Conservation (phyloP, 768 basidiomycete species). For the Collybia sordida region DNA sequence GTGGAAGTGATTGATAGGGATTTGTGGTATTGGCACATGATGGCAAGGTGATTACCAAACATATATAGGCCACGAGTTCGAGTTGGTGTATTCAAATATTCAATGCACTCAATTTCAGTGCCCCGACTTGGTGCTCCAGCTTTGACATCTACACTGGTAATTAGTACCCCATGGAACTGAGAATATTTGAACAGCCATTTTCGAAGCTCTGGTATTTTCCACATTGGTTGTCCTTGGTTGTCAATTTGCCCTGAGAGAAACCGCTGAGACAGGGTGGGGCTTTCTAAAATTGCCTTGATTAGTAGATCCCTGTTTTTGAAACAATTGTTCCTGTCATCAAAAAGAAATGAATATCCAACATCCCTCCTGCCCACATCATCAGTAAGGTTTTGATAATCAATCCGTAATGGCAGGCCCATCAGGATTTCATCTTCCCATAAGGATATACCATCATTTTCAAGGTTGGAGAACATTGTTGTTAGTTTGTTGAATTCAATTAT, state of each 20-base stretch:
- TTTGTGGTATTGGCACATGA: conserved; percentile 19
- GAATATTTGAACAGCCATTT: no score
- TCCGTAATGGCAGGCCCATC: not conserved
- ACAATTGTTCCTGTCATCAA: conserved; percentile 9
- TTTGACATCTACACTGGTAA: no score
- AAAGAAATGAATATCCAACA: conserved; percentile 20
- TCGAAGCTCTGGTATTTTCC: conserved; percentile 6
- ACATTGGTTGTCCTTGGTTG: conserved; percentile 13
- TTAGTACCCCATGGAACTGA: no score
- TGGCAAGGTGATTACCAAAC: conserved; percentile 12
- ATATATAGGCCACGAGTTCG: conserved; percentile 10
- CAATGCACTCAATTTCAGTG: not conserved
- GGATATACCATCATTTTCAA: conserved; percentile 8
- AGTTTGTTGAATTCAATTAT: conserved; percentile 7
- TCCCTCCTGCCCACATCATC: conserved; percentile 15
- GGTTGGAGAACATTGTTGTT: conserved; percentile 2
- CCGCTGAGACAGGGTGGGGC: not conserved
- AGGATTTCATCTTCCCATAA: conserved; percentile 20
- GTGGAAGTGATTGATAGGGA: conserved; percentile 5
- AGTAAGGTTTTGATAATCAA: conserved; percentile 8
- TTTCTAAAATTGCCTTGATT: not conserved
- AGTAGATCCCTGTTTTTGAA: not conserved
- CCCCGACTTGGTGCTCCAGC: no score
- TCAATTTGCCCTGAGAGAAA: not conserved
- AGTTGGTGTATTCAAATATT: conserved; percentile 4